Evolutionary conservation across 805 yeast genomes (phyloP), one percentile per base, ranked within the genome.

Genomic region (Geotrichum ghanense): DNA sequence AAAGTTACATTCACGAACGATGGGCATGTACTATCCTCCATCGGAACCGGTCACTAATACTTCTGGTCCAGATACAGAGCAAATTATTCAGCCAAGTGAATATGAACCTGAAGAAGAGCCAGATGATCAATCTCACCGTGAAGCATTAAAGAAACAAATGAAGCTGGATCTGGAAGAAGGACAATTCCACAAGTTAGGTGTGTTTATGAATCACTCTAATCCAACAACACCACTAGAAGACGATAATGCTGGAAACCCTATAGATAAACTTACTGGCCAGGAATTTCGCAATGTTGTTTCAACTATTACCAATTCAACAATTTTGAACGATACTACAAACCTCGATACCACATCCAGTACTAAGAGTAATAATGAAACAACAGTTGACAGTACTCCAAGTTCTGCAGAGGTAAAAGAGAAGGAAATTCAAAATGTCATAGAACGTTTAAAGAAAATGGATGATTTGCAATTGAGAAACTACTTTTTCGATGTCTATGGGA

Each of bases 111-210:
- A 21, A 5, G 16, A 12, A 21, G 4, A n/a, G 4, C 42, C 42
- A 20, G n/a, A 67, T 5, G 46, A 52, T 40, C 52, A 63, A 4
- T n/a, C n/a, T n/a, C 56, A 62, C 7, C 45, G 49, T 5, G 57
- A 62, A 1, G 61, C 66, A 2, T 55, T 74, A 9, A 78, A 83
- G 56, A 86, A 88, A 14, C 81, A 77, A 61, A 76, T 75, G 52
- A 86, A 83, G 62, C 42, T 31, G 17, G 95, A 87, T 59, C 80
- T 79, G 50, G 97, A 88, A 60, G 97, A 88, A 68, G 97, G 96
- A 56, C 95, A 84, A 58, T 73, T 87, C 52, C 95, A 85, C 62
- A 79, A 83, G 65, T 79, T 87, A 79, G 95, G 95, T 17, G 77
- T 79, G 57, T 84, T 78, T 31, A 31, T 31, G 12, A 16, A 31